phyloP scores from a whole-genome alignment of 345 rosid genomes.

The Arabidopsis thaliana region DNA sequence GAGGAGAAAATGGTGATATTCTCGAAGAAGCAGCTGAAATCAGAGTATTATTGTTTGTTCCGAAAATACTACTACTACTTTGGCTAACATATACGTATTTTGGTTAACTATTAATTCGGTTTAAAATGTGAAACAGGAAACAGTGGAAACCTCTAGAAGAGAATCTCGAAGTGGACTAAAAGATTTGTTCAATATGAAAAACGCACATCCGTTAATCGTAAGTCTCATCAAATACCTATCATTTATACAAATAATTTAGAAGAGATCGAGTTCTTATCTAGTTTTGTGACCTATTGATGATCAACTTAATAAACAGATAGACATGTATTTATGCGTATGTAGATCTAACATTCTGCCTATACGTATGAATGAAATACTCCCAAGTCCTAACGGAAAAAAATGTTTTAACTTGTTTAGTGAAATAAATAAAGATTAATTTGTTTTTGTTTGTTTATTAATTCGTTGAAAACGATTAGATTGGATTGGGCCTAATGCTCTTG shows the following conservation, averaged over 20 bases:
- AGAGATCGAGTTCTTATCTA: background rate
- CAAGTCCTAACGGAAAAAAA: background rate
- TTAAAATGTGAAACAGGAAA: conserved; percentile 27
- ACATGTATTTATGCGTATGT: background rate
- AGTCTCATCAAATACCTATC: conserved; percentile 17
- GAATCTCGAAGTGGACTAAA: conserved; percentile 36
- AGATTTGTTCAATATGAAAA: conserved; percentile 36
- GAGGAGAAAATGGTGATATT: conserved; percentile 45
- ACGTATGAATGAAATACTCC: background rate
- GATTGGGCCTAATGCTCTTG: conserved; percentile 46
- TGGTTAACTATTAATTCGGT: background rate
- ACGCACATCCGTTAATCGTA: conserved; percentile 41
- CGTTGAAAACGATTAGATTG: conserved; percentile 37
- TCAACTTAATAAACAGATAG: background rate
- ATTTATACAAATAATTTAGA: background rate
- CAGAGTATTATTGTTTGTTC: conserved; percentile 12
- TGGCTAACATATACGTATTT: background rate
- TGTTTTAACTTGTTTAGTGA: too few relatives aligned
- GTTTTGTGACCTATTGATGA: background rate
- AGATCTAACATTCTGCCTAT: background rate
- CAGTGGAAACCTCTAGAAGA: conserved; percentile 37
- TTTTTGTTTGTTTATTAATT: background rate
- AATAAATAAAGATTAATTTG: background rate
- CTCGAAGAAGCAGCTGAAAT: conserved; percentile 42
- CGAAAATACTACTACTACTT: too few relatives aligned